Evolutionary conservation across 352 stramenopile species (phyloP).

Genomic region (Blastocystis sp.): DNA sequence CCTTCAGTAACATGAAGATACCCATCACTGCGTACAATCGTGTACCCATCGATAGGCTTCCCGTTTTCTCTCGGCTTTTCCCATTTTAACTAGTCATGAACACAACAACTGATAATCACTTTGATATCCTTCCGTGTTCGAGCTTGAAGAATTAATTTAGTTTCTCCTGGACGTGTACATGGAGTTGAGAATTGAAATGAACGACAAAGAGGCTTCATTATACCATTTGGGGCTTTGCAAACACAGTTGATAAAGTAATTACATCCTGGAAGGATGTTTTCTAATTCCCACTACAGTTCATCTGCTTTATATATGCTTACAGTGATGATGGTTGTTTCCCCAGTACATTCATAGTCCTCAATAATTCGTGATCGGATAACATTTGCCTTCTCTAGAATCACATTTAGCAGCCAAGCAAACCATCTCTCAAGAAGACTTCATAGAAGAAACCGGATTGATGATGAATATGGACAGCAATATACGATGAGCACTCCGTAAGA

Average conservation of each 20-base stretch:
- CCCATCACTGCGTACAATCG: background rate
- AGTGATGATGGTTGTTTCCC: background rate
- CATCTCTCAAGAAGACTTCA: slow-evolving; percentile 34
- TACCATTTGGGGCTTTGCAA: background rate
- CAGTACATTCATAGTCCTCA: background rate
- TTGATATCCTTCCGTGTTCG: slow-evolving; percentile 15
- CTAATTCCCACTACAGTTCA: slow-evolving; percentile 29
- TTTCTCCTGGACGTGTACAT: slow-evolving; percentile 5
- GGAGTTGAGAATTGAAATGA: slow-evolving; percentile 27
- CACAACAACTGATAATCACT: background rate
- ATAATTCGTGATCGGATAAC: slow-evolving; percentile 24
- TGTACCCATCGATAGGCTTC: slow-evolving; percentile 23
- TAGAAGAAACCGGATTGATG: slow-evolving; percentile 57
- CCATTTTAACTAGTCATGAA: slow-evolving; percentile 48
- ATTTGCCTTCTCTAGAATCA: slow-evolving; percentile 15
- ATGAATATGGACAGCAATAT: slow-evolving; percentile 1
- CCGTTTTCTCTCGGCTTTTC: background rate
- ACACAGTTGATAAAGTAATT: slow-evolving; percentile 19
- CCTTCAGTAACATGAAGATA: background rate
- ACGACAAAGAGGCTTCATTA: slow-evolving; percentile 50
- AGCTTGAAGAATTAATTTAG: background rate
- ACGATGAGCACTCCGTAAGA: background rate
- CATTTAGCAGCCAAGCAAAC: background rate
- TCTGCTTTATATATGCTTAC: background rate
- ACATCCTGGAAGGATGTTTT: slow-evolving; percentile 11